A percentile compares a stretch with the other conserved stretches of the same genome.
Evolutionary conservation across 148 eudicot species (phyloP).

Genomic region (Pouteria glomerata): DNA sequence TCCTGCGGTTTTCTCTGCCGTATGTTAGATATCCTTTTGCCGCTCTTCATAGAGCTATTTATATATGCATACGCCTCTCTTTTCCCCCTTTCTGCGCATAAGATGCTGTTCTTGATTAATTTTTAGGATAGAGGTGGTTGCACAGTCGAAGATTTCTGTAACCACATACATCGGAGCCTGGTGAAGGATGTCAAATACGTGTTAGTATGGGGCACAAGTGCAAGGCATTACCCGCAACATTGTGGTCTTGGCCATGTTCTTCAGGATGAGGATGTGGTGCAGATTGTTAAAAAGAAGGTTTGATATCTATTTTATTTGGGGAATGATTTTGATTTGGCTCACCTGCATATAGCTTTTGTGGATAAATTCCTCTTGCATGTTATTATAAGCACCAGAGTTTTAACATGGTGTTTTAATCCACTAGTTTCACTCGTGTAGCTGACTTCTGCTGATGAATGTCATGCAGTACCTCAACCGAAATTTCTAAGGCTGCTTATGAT

Average conservation of each 20-base stretch:
- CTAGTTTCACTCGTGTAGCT: background rate
- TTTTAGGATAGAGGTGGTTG: conserved; percentile 93
- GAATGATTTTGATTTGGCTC: background rate
- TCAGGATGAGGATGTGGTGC: conserved; percentile 97
- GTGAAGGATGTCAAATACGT: conserved; percentile 93
- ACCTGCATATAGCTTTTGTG: background rate
- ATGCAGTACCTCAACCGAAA: background rate
- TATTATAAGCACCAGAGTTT: background rate
- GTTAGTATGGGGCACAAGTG: conserved; percentile 91
- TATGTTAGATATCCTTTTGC: conserved; percentile 31
- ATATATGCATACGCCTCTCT: background rate
- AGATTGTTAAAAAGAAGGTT: conserved; percentile 96
- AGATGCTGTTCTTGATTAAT: conserved; percentile 11
- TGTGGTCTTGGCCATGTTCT: conserved; percentile 88
- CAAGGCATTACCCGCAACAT: conserved; percentile 95
- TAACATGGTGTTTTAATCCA: background rate
- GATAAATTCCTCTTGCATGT: background rate
- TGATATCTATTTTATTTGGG: background rate
- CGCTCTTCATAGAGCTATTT: background rate
- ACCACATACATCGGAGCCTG: conserved; percentile 85
- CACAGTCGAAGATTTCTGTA: conserved; percentile 86
- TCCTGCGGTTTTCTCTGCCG: conserved; percentile 94
- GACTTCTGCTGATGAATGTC: background rate
- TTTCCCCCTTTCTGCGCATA: background rate
- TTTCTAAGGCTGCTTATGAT: background rate